Conservation (phyloP, 805 yeast species). For the Barnettozyma populi region DNA sequence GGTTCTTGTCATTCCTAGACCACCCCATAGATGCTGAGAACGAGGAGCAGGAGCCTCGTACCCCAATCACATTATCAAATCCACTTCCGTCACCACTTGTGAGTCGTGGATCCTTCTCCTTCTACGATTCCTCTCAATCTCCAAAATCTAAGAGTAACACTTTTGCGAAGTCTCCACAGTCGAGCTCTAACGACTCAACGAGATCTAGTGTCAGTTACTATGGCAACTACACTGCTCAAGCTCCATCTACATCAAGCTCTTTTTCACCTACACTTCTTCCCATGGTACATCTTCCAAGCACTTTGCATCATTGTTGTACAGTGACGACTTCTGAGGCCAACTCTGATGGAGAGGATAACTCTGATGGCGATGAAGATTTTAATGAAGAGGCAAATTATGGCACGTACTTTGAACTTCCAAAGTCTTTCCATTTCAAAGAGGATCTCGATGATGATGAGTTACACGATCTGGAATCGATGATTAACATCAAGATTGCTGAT, state of each 20-base stretch:
- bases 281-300: conserved; percentile 2
- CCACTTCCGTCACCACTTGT: conserved; percentile 41
- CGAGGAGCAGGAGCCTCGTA: not conserved
- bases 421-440: conserved; percentile 2
- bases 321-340: conserved; percentile 15
- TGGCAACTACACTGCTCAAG: conserved; percentile 9
- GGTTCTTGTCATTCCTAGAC: conserved; percentile 30
- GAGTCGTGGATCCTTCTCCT: conserved; percentile 12
- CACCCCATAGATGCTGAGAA: conserved; percentile 14
- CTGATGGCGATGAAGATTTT: conserved; percentile 2
- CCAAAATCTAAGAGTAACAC: conserved; percentile 1
- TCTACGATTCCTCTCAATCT: conserved; percentile 1
- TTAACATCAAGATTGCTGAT: conserved; percentile 53
- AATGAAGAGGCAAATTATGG: not conserved
- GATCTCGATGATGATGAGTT: conserved; percentile 6
- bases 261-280: conserved; percentile 12
- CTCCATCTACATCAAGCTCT: conserved; percentile 5
- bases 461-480: conserved; percentile 11
- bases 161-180: not conserved
- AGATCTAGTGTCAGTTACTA: conserved; percentile 17
- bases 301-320: conserved; percentile 3
- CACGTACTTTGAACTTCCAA: conserved; percentile 4
- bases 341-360: conserved; percentile 14
- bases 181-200: conserved; percentile 6
- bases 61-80: conserved; percentile 34